A percentile compares a stretch with the other conserved stretches of the same genome.
phyloP scores from a whole-genome alignment of 2,329 filamentous ascomycete genomes.

The Chlorencoelia australis region DNA sequence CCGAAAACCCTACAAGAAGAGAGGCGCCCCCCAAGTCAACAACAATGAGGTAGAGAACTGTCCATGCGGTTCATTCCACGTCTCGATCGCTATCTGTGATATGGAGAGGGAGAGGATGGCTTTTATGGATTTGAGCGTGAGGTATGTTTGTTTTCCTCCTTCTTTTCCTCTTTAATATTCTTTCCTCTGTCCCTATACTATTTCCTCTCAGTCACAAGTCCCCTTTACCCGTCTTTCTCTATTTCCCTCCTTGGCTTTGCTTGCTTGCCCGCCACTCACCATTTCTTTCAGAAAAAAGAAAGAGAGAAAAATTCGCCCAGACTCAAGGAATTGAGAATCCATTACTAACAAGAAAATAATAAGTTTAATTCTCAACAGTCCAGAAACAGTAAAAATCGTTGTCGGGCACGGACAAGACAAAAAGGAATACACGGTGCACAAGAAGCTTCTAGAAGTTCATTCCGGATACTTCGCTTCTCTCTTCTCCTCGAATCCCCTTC shows the following conservation, averaged over 20 bases:
- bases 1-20: background rate
- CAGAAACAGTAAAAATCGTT: no score
- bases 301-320: no score
- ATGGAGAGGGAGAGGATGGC: background rate
- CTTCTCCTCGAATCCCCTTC: no score
- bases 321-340: background rate
- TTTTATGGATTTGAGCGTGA: background rate
- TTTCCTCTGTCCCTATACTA: background rate
- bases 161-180: background rate
- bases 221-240: background rate
- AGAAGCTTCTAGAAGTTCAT: no score
- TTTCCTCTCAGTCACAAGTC: background rate
- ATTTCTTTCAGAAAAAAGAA: no score
- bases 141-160: background rate
- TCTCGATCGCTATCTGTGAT: background rate
- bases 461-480: no score
- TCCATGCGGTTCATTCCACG: background rate
- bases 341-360: no score
- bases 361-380: no score
- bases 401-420: no score
- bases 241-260: background rate
- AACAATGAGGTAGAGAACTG: background rate
- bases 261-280: no score
- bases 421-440: no score
- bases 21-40: background rate